A percentile compares a stretch with the other conserved stretches of the same genome.
phyloP scores from a whole-genome alignment of 768 basidiomycete genomes.

The Daedaleopsis sinensis region DNA sequence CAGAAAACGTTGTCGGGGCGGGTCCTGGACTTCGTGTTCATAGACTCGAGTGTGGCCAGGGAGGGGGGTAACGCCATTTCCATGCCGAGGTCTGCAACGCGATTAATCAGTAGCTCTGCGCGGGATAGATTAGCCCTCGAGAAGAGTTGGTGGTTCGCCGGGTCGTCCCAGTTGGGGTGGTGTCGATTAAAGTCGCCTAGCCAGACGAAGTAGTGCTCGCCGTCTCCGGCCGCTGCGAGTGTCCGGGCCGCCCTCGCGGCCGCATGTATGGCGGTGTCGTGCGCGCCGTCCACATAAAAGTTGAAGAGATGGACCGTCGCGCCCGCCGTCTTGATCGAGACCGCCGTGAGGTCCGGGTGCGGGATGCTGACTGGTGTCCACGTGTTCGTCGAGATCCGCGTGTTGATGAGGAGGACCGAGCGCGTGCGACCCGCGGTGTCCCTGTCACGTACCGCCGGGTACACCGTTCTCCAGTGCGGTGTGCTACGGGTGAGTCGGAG shows the following conservation, averaged over 20 bases:
- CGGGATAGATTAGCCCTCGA: constrained; percentile 26
- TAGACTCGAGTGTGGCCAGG: constrained; percentile 38
- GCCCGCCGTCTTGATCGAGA: constrained; percentile 24
- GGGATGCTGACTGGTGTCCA: constrained; percentile 11
- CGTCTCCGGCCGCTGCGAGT: neutral
- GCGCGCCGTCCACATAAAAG: constrained; percentile 39
- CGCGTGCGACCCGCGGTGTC: constrained; percentile 2
- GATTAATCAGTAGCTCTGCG: constrained; percentile 31
- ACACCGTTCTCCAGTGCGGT: constrained; percentile 23
- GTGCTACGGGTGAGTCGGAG: constrained; percentile 19
- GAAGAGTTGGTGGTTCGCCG: constrained; percentile 38
- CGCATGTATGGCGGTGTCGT: constrained; percentile 22
- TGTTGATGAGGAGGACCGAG: constrained; percentile 19
- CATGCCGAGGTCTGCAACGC: constrained; percentile 32
- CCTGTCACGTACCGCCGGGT: constrained; percentile 27
- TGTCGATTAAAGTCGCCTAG: constrained; percentile 45
- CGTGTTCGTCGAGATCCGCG: constrained; percentile 7
- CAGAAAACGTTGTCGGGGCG: constrained; percentile 49
- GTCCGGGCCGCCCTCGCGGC: constrained; percentile 2
- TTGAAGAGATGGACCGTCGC: constrained; percentile 37
- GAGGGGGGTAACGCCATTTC: constrained; percentile 37
- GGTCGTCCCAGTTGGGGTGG: constrained; percentile 43
- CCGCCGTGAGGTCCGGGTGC: constrained; percentile 32
- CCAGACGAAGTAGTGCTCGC: constrained; percentile 29
- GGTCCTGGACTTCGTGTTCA: constrained; percentile 36